Evolutionary conservation across 139 green algal species (phyloP), one percentile per base, ranked within the genome.

Genomic region (Yamagishiella unicocca): DNA sequence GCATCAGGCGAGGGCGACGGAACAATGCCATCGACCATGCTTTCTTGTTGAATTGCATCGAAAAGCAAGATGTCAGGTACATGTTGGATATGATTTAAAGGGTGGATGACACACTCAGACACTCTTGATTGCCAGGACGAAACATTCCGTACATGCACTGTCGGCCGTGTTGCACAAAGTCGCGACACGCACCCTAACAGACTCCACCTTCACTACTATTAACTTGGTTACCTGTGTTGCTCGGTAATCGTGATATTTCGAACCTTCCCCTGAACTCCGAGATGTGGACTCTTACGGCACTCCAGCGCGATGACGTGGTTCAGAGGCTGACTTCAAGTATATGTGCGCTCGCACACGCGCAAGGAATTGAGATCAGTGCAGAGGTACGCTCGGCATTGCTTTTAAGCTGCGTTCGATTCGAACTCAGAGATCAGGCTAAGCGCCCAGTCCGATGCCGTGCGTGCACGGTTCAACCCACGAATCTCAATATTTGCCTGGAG

Each of bases 271-370:
- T 58, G 12, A 58, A n/a, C n/a, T n/a, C n/a, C n/a, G n/a, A 12
- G 66, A 72, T 70, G 76, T 98, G 95, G 96, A 54, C 45, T 0
- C 88, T 98, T 19, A 90, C 71, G 1, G 72, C 88, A 35, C 87
- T 87, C 22, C 91, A 96, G 85, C 86, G 96, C 0, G 83, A 90
- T 14, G 93, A 94, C 25, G 95, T 94, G 2, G 89, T 96, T 12
- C 38, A 58, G 6, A 87, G 95, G n/a, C 82, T 96, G 10, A 83
- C 89, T 4, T 58, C 84, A 2, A 97, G 92, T 85, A 93, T 98
- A 0, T 89, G 88, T 14, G 89, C 71, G 2, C 88, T 98, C 40
- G 93, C 92, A 0, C 97, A 97, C 76, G 93, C 90, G 14, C 88
- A 87, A 1, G 90, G 87, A 17, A 21, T 87, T 17, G 74, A 88